Conservation (phyloP, 805 yeast genomes). For the Metschnikowia rubicola region DNA sequence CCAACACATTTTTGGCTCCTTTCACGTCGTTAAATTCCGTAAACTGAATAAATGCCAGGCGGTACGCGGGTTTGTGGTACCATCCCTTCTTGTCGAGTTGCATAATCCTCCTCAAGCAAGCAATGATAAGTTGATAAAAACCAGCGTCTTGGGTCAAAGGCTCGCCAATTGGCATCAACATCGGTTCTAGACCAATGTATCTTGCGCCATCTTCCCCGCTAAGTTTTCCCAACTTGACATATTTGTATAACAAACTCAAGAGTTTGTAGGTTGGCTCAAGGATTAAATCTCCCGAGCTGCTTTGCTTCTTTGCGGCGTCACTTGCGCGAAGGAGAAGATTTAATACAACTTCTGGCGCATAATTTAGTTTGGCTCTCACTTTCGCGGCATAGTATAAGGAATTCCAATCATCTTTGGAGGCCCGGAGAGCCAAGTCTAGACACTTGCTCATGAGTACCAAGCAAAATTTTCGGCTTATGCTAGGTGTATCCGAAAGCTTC, state of each 20-base stretch:
- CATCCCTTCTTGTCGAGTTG: constrained; percentile 75
- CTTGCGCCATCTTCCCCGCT: constrained; percentile 35
- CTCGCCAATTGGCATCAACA: constrained; percentile 2
- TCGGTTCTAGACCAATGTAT: constrained; percentile 37
- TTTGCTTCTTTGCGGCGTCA: constrained; percentile 32
- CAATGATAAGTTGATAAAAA: constrained; percentile 41
- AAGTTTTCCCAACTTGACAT: constrained; percentile 38
- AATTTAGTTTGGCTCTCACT: constrained; percentile 48
- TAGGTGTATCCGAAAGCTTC: constrained; percentile 20
- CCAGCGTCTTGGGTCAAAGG: constrained; percentile 16
- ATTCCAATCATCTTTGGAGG: constrained; percentile 55
- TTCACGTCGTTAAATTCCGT: constrained; percentile 51
- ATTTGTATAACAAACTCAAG: constrained; percentile 57
- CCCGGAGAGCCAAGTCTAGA: constrained; percentile 45
- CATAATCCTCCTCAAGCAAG: constrained; percentile 45
- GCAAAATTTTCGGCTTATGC: constrained; percentile 24
- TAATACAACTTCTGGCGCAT: constrained; percentile 32
- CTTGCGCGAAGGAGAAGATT: constrained; percentile 46
- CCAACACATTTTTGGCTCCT: constrained; percentile 63
- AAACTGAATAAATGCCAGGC: constrained; percentile 60
- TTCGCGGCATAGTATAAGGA: constrained; percentile 57
- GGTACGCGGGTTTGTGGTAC: constrained; percentile 83
- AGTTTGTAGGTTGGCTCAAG: constrained; percentile 78
- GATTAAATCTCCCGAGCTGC: constrained; percentile 49
- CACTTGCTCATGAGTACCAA: constrained; percentile 41